Evolutionary conservation across 805 yeast species (phyloP), one percentile per base, ranked within the genome.

Genomic region (Metschnikowia gruessii): DNA sequence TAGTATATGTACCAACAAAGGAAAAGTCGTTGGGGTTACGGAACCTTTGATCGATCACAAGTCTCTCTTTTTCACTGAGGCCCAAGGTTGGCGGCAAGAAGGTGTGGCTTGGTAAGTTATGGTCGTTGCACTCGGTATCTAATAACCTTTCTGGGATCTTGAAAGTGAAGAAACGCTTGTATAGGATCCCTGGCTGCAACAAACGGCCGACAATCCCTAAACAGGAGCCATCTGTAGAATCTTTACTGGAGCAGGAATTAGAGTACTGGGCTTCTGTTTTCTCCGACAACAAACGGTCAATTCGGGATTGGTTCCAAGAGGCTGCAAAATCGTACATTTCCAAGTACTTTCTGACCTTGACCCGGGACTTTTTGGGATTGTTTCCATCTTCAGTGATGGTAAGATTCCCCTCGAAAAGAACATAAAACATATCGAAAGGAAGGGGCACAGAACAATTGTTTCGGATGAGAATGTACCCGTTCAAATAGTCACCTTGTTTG

Each of bases 401-500:
- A 19, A 66, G 57, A n/a, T 60, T 63, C 1, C 85, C 86, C 55
- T 81, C 86, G 28, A 82, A 65, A 1, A 81, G 68, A 7, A 81
- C 76, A 43, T 78, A 70, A 57, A 83, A 77, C 81, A 80, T 80
- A 53, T 83, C 85, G 57, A 83, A 85, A 2, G 77, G 76, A 18
- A 83, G 66, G 0, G 71, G 65, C 16, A 62, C 52, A 1, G 58
- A 43, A 1, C 77, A 62, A 6, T 54, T 63, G 54, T 80, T 81
- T 43, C 67, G 64, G 12, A 69, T 61, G 21, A 59, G 49, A 4
- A 70, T 61, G 48, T 75, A 79, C 0, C 92, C 92, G 56, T 79
- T 75, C 12, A 85, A 69, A 17, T 72, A 70, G 57, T 84, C 90
- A n/a, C 88, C 88, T 10, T 84, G 82, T 17, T 78, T 78, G 57